Evolutionary conservation across 2,329 filamentous ascomycete genomes (phyloP).

Genomic region (Mollisiaceae sp.): DNA sequence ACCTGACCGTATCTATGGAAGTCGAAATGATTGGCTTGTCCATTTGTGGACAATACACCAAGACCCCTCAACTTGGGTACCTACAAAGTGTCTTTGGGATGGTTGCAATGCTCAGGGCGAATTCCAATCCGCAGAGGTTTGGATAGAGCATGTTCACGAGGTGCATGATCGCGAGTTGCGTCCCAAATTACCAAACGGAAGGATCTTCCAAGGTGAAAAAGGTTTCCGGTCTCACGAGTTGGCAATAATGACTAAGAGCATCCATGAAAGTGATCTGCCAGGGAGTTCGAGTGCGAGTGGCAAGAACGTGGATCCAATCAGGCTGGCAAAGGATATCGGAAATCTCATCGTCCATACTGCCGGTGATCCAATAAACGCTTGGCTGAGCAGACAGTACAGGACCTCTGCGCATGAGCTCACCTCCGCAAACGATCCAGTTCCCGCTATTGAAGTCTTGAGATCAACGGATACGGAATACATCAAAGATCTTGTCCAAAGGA

Average conservation of each 20-base stretch:
- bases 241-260: too few species aligned
- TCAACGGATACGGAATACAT: background rate
- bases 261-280: background rate
- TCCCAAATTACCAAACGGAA: background rate
- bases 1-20: background rate
- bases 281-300: background rate
- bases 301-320: background rate
- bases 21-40: background rate
- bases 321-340: background rate
- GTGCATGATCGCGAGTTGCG: background rate
- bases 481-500: constrained; percentile 1
- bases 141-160: background rate
- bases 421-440: background rate
- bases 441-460: background rate
- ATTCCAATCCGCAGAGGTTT: background rate
- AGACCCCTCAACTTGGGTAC: background rate
- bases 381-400: background rate
- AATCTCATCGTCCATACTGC: background rate
- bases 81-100: background rate
- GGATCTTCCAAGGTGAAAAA: too few species aligned
- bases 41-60: constrained; percentile 8
- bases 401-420: background rate
- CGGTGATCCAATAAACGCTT: background rate
- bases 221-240: too few species aligned
- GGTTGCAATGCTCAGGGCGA: background rate